Conservation (phyloP, 768 basidiomycete genomes). For the Russula foetens region DNA sequence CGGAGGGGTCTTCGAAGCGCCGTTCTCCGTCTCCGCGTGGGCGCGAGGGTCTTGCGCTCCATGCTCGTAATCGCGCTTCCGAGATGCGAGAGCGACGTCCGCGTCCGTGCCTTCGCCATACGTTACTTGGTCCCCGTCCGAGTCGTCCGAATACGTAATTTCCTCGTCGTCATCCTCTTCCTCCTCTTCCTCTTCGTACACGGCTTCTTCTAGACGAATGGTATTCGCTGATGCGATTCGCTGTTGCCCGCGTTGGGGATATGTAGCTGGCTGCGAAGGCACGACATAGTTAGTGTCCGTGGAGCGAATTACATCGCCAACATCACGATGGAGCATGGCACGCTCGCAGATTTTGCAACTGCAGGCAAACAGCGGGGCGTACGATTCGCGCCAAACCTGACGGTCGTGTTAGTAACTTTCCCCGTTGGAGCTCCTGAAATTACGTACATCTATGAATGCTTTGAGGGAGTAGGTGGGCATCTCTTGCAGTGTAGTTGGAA, state of each 20-base stretch:
- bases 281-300: constrained; percentile 22
- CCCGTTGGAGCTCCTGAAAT: background rate
- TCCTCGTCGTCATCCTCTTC: constrained; percentile 31
- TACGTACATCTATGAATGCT: constrained; percentile 46
- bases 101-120: constrained; percentile 25
- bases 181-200: constrained; percentile 25
- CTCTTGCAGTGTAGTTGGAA: constrained; percentile 57
- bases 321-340: constrained; percentile 45
- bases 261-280: constrained; percentile 22
- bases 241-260: constrained; percentile 7
- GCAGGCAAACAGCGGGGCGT: constrained; percentile 62
- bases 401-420: background rate
- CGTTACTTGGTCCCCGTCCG: constrained; percentile 2
- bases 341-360: constrained; percentile 68
- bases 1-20: constrained; percentile 30
- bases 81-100: constrained; percentile 26
- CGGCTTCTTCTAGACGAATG: constrained; percentile 24
- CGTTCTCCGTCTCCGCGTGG: constrained; percentile 27
- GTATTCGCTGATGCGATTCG: constrained; percentile 13
- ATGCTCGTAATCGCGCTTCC: constrained; percentile 29
- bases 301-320: constrained; percentile 28
- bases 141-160: constrained; percentile 11
- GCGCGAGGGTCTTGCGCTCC: constrained; percentile 21
- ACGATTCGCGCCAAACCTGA: constrained; percentile 70
- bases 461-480: constrained; percentile 29